Conservation (phyloP, 345 rosid genomes). For the Noccaea caerulescens region DNA sequence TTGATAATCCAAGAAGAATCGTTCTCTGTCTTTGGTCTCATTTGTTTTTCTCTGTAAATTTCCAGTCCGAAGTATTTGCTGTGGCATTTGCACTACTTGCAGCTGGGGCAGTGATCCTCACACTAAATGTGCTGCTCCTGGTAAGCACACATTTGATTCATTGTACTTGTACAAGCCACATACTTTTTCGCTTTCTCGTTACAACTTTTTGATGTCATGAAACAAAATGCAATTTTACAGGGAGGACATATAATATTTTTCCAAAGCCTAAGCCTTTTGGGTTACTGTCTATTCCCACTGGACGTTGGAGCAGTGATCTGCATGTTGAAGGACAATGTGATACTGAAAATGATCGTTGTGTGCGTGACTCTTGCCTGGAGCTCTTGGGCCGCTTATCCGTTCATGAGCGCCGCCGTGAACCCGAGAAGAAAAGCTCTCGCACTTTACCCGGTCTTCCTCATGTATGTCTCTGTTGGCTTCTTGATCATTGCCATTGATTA, state of each 20-base stretch:
- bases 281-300: slow-evolving; percentile 86
- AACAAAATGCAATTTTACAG: slow-evolving; percentile 46
- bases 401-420: slow-evolving; percentile 92
- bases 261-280: slow-evolving; percentile 82
- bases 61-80: slow-evolving; percentile 92
- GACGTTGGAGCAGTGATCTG: slow-evolving; percentile 84
- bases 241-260: slow-evolving; percentile 93
- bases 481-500: slow-evolving; percentile 87
- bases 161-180: slow-evolving; percentile 6
- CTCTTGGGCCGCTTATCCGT: slow-evolving; percentile 95
- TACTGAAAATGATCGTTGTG: slow-evolving; percentile 71
- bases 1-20: not conserved
- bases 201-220: not conserved
- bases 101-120: slow-evolving; percentile 92
- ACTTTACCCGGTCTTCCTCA: slow-evolving; percentile 91
- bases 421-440: slow-evolving; percentile 88
- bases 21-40: slow-evolving; percentile 4
- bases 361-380: slow-evolving; percentile 83
- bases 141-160: slow-evolving; percentile 48
- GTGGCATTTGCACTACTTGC: slow-evolving; percentile 98
- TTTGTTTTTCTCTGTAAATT: slow-evolving; percentile 1
- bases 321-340: slow-evolving; percentile 76
- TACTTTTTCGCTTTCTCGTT: not conserved
- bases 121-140: slow-evolving; percentile 88
- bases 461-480: slow-evolving; percentile 96